A percentile compares a stretch with the other conserved stretches of the same genome.
Evolutionary conservation across 148 eudicot genomes (phyloP).

Genomic region (Suaeda aralocaspica): DNA sequence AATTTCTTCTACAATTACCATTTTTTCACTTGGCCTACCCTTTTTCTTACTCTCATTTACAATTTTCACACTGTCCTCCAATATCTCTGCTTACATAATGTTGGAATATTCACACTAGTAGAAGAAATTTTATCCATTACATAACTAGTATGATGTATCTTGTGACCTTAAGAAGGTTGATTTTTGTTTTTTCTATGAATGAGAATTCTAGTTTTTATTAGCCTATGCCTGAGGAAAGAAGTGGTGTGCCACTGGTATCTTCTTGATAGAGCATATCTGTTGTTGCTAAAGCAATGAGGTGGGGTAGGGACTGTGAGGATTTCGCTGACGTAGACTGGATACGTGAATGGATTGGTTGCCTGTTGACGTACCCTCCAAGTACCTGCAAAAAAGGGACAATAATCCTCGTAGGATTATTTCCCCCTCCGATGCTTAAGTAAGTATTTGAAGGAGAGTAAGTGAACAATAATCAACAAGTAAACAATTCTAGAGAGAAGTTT

Average conservation of each 20-base stretch:
- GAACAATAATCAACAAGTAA: too few relatives aligned
- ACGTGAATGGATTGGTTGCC: too few relatives aligned
- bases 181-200: neutral
- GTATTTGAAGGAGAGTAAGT: too few relatives aligned
- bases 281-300: too few relatives aligned
- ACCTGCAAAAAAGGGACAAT: too few relatives aligned
- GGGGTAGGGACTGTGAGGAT: too few relatives aligned
- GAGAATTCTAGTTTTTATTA: neutral
- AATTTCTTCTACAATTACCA: slow-evolving; percentile 1
- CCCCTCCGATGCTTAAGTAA: too few relatives aligned
- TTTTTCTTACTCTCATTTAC: neutral
- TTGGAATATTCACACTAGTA: neutral
- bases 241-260: neutral
- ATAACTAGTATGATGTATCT: neutral
- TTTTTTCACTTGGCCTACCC: neutral
- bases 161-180: neutral
- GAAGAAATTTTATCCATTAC: neutral
- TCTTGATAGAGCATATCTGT: neutral
- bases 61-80: neutral
- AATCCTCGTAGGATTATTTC: too few relatives aligned
- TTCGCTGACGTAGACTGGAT: too few relatives aligned
- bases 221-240: neutral
- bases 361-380: too few relatives aligned
- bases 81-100: neutral
- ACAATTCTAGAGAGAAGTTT: too few relatives aligned